A percentile compares a stretch with the other conserved stretches of the same genome.
These are phyloP conservation scores for Myrmaecium sp. DNA, from an alignment of 2,329 filamentous ascomycete species.

Conservation along the genomic window DNA sequence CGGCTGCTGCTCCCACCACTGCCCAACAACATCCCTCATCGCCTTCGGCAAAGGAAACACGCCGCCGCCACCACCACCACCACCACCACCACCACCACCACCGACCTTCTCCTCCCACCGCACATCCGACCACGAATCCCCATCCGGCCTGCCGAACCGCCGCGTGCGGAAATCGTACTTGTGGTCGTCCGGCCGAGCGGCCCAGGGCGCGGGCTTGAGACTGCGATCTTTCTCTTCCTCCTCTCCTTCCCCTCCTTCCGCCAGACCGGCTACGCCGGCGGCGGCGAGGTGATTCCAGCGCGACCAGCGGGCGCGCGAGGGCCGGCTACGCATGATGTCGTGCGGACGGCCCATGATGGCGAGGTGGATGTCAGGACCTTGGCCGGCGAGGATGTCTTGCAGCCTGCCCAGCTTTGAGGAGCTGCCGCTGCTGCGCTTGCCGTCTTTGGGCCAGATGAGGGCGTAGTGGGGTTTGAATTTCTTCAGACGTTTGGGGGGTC, in stretches of 20 bases:
- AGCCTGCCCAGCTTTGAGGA: slow-evolving; percentile 21
- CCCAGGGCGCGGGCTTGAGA: slow-evolving; percentile 4
- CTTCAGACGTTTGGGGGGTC: too few species aligned
- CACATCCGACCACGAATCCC: slow-evolving; percentile 15
- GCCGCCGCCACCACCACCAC: too few species aligned
- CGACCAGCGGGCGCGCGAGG: slow-evolving; percentile 19
- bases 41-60: too few species aligned
- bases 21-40: slow-evolving; percentile 10
- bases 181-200: slow-evolving; percentile 4
- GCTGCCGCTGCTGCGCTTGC: slow-evolving; percentile 18
- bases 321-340: slow-evolving; percentile 22
- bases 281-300: slow-evolving; percentile 15
- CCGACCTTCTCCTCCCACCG: slow-evolving; percentile 10
- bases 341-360: slow-evolving; percentile 19
- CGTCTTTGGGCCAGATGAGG: slow-evolving; percentile 29
- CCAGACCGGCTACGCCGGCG: slow-evolving; percentile 5
- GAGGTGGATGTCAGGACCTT: slow-evolving; percentile 31
- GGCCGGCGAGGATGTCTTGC: slow-evolving; percentile 24
- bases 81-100: too few species aligned
- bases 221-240: slow-evolving; percentile 2
- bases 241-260: too few species aligned
- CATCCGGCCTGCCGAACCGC: slow-evolving; percentile 14
- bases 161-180: slow-evolving; percentile 20
- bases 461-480: slow-evolving; percentile 23
- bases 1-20: slow-evolving; percentile 10